Base-by-base conservation (phyloP, 805 yeast genomes). In the Blastobotrys muscicola region DNA sequence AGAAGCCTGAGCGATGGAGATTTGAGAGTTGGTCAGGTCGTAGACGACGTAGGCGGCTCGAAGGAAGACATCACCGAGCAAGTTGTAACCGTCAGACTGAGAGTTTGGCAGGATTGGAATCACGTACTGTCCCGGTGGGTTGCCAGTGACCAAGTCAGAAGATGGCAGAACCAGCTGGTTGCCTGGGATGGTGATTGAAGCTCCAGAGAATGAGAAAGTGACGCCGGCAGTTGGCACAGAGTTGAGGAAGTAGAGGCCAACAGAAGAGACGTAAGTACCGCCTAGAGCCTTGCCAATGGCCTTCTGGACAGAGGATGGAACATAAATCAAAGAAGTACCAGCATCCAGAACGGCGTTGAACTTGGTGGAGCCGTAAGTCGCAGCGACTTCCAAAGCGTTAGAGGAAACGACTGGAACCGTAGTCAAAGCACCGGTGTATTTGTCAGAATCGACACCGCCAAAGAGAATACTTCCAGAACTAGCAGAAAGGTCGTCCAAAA, bases 41-140 rank as follows among this genome's bases (percentile, higher is more conserved):
- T 72, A 78, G 11, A 80, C 85, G 15, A 76, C 70, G 56, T 82
- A 82, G 4, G 80, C 80, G 33, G 72, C 69, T 45, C 82, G 68
- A 46, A 82, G 64, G 56, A 82, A 72, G 42, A 71, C 68, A 56
- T 78, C 85, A 15, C 89, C 90, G 30, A 82, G 35, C 62, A 41
- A 11, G 35, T 16, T 37, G 15, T 14, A 10, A 11, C 39, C 39
- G 15, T 36, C 23, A 16, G 44, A 13, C 14, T 26, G n/a, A 11
- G 23, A 11, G 31, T 15, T 35, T 14, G 35, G 12, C 14, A n/a
- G 10, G 29, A 41, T 30, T 15, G 44, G n/a, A 13, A 41, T 13
- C 7, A 36, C 35, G 29, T 41, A 36, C 29, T 36, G 39, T 13
- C 36, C 12, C 10, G 38, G 32, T n/a, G 45, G 15, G 26, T 31